These are phyloP conservation scores for Spergularia bocconei DNA, from an alignment of 148 eudicot genomes.

Conservation along the genomic window DNA sequence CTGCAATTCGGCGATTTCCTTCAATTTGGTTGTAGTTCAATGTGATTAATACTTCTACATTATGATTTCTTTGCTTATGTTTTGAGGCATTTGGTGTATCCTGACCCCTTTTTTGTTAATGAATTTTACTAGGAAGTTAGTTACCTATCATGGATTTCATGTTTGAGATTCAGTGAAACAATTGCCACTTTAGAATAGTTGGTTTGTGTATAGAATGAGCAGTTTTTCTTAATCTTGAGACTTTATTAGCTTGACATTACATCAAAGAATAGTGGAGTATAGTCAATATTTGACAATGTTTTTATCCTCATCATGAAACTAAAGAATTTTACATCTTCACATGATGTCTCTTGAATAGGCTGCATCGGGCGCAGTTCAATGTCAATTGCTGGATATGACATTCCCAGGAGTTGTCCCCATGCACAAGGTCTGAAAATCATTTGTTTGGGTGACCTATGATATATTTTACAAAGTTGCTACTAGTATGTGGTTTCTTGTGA, in stretches of 20 bases:
- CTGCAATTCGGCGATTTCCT: background rate
- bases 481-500: background rate
- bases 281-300: background rate
- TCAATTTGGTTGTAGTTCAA: too few relatives aligned
- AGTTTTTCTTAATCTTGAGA: background rate
- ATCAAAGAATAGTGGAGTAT: background rate
- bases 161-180: background rate
- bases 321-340: background rate
- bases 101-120: background rate
- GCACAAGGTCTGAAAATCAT: conserved; percentile 61
- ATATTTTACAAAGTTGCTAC: background rate
- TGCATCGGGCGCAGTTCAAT: conserved; percentile 94
- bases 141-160: background rate
- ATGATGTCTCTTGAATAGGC: conserved; percentile 45
- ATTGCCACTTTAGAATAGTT: background rate
- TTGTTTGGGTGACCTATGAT: background rate
- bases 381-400: conserved; percentile 93
- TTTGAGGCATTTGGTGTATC: background rate
- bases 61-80: background rate
- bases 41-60: background rate
- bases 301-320: conserved; percentile 2
- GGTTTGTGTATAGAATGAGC: background rate
- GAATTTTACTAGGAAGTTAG: background rate
- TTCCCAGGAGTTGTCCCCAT: conserved; percentile 85
- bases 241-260: background rate